Evolutionary conservation across 1,139 yeast species (phyloP), one percentile per base, ranked within the genome.

Genomic region (Diutina sp.): DNA sequence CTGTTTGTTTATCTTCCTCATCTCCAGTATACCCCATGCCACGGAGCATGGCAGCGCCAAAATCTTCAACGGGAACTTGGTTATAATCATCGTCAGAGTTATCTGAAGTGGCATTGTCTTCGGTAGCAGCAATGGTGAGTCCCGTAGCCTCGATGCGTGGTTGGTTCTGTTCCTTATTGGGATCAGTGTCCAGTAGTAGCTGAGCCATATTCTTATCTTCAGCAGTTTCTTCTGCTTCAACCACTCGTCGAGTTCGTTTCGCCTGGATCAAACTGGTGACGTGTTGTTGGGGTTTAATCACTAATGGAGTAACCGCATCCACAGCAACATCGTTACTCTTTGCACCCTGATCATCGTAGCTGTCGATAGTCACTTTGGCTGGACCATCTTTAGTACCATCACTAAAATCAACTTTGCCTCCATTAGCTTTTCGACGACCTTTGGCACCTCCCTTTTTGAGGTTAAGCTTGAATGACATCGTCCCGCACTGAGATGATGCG

Each of bases 31-130:
- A 76, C 2, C 81, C 81, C 78, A 77, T 74, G 6, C 80, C 81
- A 58, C 79, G 64, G 28, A 77, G 62, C 56, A 76, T 71, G 0
- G 97, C 97, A 4, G 84, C 84, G 0, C 97, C 97, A 46, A 55
- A 55, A 8, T 47, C 55, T n/a, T 38, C 47, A 28, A 55, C 56
- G 25, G 52, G 52, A n/a, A 55, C 47, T 3, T 47, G 46, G 11
- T 47, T 11, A 29, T 47, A 47, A 32, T 55, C 56, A 5, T 32
- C 35, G 7, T 35, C 56, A 6, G 29, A 12, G 16, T 47, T 29
- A 5, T 47, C 51, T 9, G 29, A 30, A 14, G 29, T 18, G 53
- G 14, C 18, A 9, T 30, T 32, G 25, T 18, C 25, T 11, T 50
- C 53, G 9, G 14, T 16, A 29, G 18, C n/a, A 3, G 14, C 3